Evolutionary conservation across 768 basidiomycete species (phyloP), one percentile per base, ranked within the genome.

Genomic region (Psilocybe cubensis): DNA sequence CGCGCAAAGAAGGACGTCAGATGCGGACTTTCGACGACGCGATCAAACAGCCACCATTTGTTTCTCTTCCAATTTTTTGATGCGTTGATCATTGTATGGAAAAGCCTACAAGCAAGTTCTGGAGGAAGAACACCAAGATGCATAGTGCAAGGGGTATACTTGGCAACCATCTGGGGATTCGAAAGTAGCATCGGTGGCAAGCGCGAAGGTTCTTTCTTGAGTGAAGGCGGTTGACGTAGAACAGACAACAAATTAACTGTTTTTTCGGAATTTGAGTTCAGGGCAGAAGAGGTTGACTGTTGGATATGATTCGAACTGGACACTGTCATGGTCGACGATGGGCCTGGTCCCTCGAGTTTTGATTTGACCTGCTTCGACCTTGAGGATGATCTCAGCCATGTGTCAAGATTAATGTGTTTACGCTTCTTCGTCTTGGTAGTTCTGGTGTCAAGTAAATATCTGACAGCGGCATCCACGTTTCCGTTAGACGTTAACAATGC

Each of bases 11-110:
- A 92, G 1, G 88, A 83, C 1, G 92, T 90, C n/a, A 84, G 77
- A 72, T 94, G 92, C 3, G 92, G 91, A 63, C 89, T 91, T 71
- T 93, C 90, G 1, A 93, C 92, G 12, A 93, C 59, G 20, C 86
- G 79, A 65, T 94, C 91, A 69, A 91, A 88, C 18, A 94, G 78
- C 87, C 87, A 93, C 92, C 92, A 94, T 63, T 86, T 89, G 59
- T 89, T 91, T 48, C 84, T 76, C 59, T 81, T 74, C 92, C 91
- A 94, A 7, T 70, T 64, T 38, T 72, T 76, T 18, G 91, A 85
- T 14, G 78, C 73, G 46, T 85, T 78, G 12, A 88, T 58, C 89
- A 94, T 87, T 0, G 78, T 79, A 60, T 92, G 86, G 69, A 91
- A 94, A 20, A 94, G 75, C 48, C 77, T 77, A 67, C 83, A 91